Conservation (phyloP, 306 rosid species). For the Acacia crassicarpa region DNA sequence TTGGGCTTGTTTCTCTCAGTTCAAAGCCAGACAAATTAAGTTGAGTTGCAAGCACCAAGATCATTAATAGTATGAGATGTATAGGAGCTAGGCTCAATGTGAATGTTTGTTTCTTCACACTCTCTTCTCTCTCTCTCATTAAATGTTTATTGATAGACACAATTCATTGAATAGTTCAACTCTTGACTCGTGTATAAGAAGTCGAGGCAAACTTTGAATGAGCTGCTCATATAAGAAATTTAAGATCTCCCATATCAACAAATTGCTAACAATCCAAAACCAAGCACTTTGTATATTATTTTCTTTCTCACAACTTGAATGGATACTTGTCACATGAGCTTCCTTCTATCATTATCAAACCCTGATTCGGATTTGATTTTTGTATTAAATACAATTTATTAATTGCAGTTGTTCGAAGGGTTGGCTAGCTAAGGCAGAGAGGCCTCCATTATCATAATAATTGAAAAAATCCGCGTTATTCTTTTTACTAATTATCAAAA, state of each 20-base stretch:
- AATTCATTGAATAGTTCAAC: conserved; percentile 32
- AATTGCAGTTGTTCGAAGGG: neutral
- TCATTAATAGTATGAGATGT: neutral
- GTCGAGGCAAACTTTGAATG: conserved; percentile 28
- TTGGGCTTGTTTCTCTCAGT: neutral
- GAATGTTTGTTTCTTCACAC: conserved; percentile 33
- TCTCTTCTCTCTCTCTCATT: neutral
- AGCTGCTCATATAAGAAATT: neutral
- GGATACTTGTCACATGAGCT: conserved; percentile 22
- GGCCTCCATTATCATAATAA: neutral
- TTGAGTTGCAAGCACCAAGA: neutral
- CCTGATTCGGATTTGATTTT: conserved; percentile 12
- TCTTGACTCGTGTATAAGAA: neutral
- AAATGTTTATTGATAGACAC: conserved; percentile 23
- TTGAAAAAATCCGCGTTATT: neutral
- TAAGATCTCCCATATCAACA: conserved; percentile 14
- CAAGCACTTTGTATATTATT: neutral
- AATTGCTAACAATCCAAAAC: conserved; percentile 12
- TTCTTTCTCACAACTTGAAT: conserved; percentile 22
- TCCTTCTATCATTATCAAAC: neutral
- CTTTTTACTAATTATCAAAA: neutral
- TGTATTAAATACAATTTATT: neutral
- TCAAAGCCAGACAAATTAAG: neutral
- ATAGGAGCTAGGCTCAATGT: conserved; percentile 17
- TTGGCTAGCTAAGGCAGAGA: neutral